Base-by-base conservation (phyloP, 75 land plant genomes). In the Azolla pinnata region DNA sequence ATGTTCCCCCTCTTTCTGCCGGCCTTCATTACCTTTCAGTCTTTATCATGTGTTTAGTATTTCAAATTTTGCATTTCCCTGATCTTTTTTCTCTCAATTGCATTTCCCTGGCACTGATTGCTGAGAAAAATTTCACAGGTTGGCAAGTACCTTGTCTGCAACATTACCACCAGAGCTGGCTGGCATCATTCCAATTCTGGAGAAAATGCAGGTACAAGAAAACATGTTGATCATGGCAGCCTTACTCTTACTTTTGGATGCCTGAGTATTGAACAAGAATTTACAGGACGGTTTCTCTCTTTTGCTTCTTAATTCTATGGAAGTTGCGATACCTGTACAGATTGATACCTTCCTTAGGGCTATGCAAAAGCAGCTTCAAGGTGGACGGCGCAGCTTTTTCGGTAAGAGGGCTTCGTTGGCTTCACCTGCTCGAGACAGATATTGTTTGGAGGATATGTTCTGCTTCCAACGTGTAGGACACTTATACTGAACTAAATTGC, bases 161-260 rank as follows among this genome's bases (percentile, higher is more conserved):
- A 73, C 76, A 19, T 42, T 87, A 40, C 73, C 77, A 18, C 67
- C 74, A 8, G 97, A 91, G 71, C 72, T 91, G 60, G 86, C 86
- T 12, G 79, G 89, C 27, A 82, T 80, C 27, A 80, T 85, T 51
- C 89, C 88, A 28, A 61, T 91, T 69, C 73, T 88, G 44, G 88
- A 91, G 58, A 81, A 77, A 67, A 84, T 84, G 57, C 97, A 92
- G 97, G 97, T 75, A n/a, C n/a, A n/a, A n/a, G n/a, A n/a, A n/a
- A n/a, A n/a, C n/a, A n/a, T n/a, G n/a, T n/a, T n/a, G n/a, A n/a
- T n/a, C n/a, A n/a, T n/a, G n/a, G n/a, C n/a, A n/a, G n/a, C n/a
- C n/a, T n/a, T n/a, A n/a, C n/a, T n/a, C n/a, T n/a, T n/a, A n/a
- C n/a, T n/a, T n/a, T n/a, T n/a, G n/a, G n/a, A 35, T 35, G 40